Conservation (phyloP, 2,329 filamentous ascomycete species). For the Pseudocercospora eumusae region DNA sequence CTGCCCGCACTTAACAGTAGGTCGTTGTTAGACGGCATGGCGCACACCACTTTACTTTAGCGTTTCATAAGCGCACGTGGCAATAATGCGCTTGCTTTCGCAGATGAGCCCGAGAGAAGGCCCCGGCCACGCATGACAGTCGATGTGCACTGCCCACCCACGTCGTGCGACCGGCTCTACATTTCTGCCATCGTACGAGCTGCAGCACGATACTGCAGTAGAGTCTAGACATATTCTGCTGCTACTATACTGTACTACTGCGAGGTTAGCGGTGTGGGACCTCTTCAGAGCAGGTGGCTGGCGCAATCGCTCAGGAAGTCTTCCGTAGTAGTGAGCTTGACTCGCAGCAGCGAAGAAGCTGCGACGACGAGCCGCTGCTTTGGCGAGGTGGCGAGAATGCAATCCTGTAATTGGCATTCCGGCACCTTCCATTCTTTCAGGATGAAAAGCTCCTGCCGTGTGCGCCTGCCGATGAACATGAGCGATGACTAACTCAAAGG, state of each 20-base stretch:
- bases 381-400: no score
- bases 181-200: not conserved
- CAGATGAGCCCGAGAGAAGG: not conserved
- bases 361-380: not conserved
- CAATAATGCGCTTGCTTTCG: not conserved
- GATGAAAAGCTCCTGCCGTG: not conserved
- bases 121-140: not conserved
- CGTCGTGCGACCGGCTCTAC: not conserved
- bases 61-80: constrained; percentile 6
- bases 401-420: no score
- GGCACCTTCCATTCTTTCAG: not conserved
- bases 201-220: no score
- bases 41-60: constrained; percentile 3
- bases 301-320: constrained; percentile 1
- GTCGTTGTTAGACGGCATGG: constrained; percentile 7
- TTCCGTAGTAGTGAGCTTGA: not conserved
- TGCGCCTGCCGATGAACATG: not conserved
- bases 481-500: not conserved
- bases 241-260: not conserved
- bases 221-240: not conserved
- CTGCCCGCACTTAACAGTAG: not conserved
- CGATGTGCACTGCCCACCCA: not conserved
- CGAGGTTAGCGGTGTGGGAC: not conserved
- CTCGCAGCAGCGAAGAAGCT: constrained; percentile 1
- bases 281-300: not conserved